phyloP scores from a whole-genome alignment of 2,329 filamentous ascomycete genomes.

The Aspergillus sp. region DNA sequence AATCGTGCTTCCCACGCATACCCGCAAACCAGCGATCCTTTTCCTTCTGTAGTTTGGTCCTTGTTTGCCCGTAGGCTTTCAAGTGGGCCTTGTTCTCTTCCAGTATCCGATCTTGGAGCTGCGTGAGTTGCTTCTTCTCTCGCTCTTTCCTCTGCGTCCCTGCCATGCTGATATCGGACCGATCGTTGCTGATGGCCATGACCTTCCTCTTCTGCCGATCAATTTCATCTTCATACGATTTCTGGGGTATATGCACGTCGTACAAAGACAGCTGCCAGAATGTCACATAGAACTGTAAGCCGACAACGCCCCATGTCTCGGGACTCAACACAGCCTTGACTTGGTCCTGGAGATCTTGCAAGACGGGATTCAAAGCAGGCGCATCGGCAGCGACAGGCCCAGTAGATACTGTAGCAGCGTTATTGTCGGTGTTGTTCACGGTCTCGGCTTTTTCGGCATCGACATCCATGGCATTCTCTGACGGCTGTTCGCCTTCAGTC shows the following conservation, averaged over 20 bases:
- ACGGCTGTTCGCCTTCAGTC: slow-evolving; percentile 20
- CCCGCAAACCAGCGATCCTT: slow-evolving; percentile 77
- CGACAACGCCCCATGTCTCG: slow-evolving; percentile 69
- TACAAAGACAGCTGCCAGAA: slow-evolving; percentile 90
- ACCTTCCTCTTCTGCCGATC: slow-evolving; percentile 68
- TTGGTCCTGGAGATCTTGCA: slow-evolving; percentile 72
- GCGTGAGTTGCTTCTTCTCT: slow-evolving; percentile 68
- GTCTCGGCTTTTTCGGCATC: slow-evolving; percentile 31
- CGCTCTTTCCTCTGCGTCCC: slow-evolving; percentile 68
- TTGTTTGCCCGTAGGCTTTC: slow-evolving; percentile 66
- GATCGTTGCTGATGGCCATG: slow-evolving; percentile 67
- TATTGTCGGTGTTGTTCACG: slow-evolving; percentile 10
- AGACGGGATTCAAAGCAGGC: slow-evolving; percentile 65
- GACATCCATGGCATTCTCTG: slow-evolving; percentile 37
- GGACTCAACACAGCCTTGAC: slow-evolving; percentile 64
- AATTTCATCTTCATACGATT: slow-evolving; percentile 76
- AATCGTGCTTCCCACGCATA: slow-evolving; percentile 63
- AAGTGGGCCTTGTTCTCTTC: slow-evolving; percentile 73
- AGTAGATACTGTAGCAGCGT: slow-evolving; percentile 22
- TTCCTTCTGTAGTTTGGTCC: slow-evolving; percentile 70
- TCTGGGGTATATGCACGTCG: slow-evolving; percentile 74
- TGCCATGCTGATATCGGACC: slow-evolving; percentile 69
- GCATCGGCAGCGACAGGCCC: slow-evolving; percentile 38
- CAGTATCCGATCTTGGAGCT: slow-evolving; percentile 68
- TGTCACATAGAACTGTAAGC: slow-evolving; percentile 77